Percentiles rank a stretch among this genome's conserved stretches.
phyloP scores from a whole-genome alignment of 257 asterid species.

The Apocynum venetum region DNA sequence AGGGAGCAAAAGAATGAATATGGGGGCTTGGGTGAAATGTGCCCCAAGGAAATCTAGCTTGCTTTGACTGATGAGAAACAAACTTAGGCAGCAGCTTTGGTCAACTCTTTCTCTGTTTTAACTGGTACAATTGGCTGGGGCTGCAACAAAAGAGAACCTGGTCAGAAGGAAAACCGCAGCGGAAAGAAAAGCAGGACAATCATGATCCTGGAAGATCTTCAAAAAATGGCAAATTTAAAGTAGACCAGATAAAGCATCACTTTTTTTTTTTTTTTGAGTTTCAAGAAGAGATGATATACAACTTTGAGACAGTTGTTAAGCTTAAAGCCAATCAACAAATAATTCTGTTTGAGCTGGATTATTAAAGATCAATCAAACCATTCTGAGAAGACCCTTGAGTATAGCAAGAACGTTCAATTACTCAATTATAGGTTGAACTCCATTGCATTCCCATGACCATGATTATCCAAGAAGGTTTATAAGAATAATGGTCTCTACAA shows the following conservation, averaged over 20 bases:
- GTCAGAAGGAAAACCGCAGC: neutral
- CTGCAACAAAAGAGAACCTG: constrained; percentile 37
- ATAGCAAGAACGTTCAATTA: neutral
- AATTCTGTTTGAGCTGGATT: neutral
- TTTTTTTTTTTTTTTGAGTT: neutral
- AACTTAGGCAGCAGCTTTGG: constrained; percentile 32
- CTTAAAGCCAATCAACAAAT: neutral
- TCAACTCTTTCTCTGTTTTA: constrained; percentile 35
- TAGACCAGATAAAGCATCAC: neutral
- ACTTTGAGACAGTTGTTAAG: neutral
- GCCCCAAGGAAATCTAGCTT: neutral
- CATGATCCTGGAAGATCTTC: neutral
- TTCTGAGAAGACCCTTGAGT: neutral
- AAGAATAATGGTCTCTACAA: neutral
- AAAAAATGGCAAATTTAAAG: neutral
- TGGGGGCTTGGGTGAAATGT: neutral
- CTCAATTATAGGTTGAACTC: neutral
- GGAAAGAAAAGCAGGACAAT: neutral
- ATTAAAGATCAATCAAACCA: neutral
- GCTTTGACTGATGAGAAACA: neutral
- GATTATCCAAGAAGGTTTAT: neutral
- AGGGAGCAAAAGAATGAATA: neutral
- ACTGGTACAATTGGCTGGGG: constrained; percentile 30
- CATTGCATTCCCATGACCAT: neutral
- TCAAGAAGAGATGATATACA: neutral